Base-by-base conservation (phyloP, 2,329 filamentous ascomycete genomes). In the Dryadomyces quercus-mongolicae region DNA sequence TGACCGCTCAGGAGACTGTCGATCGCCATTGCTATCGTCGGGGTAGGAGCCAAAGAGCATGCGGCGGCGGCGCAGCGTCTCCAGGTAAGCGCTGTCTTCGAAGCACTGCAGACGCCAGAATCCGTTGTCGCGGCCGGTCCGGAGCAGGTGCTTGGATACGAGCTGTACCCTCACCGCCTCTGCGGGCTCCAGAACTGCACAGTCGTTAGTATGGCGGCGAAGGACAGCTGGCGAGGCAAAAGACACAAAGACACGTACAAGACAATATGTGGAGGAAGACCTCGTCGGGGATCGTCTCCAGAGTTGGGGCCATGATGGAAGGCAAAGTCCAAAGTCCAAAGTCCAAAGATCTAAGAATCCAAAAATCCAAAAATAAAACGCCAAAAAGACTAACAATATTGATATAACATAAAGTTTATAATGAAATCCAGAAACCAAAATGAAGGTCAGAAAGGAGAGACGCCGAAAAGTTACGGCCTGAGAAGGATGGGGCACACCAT, bases 101-200 rank as follows among this genome's bases (percentile, higher is more conserved):
- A 93, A 88, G 66, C 86, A 91, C 64, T 84, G 75, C 3, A 76
- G 70, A 58, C 85, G 85, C 91, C 91, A 96, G 40, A 92, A 72
- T 43, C 74, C 77, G 61, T 86, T 79, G 64, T 95, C 88, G 55
- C 88, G 82, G 43, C 81, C 84, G 45, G 93, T 72, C 34, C 72
- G 68, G 31, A 84, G 76, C 56, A 92, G 79, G 47, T 74, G 76
- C 58, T 74, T 80, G 25, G 82, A 92, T 13, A 88, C 80, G 20
- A 78, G 75, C 68, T 91, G 88, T 38, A 92, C 71, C 54, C 68
- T 75, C 55, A 85, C 79, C 56, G 91, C 76, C 59, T 89, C 80
- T 45, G 65, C 63, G 16, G 82, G 75, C n/a, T 80, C 73, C 58
- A 90, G 77, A 63, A 76, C 82, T 86, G 63, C 55, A 40, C 52